Base-by-base conservation (phyloP, 164 flowering plant genomes). In the Euptelea pleiosperma region DNA sequence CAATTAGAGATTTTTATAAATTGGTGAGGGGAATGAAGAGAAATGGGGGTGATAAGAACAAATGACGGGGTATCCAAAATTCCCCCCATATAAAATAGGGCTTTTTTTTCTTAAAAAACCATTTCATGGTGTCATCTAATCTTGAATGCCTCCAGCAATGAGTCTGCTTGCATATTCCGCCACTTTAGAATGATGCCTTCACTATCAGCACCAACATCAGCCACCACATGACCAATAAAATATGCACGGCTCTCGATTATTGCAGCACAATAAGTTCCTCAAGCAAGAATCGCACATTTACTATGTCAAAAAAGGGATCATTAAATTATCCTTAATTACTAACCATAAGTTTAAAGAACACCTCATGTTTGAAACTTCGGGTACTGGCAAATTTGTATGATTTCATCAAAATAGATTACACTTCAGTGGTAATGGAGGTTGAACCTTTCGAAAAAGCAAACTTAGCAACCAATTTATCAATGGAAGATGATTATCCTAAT, bases 131-230 rank as follows among this genome's bases (percentile, higher is more conserved):
- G n/a, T n/a, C n/a, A n/a, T n/a, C n/a, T n/a, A n/a, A n/a, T n/a
- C n/a, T n/a, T n/a, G n/a, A n/a, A n/a, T n/a, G n/a, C n/a, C n/a
- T n/a, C 99, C 97, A 57, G 95, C 82, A 78, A 91, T 84, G 50
- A 91, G 90, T 53, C 71, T 79, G 37, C 82, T 82, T 11, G 99
- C 99, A 78, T 87, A 87, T 59, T 94, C 99, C 46, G 93, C 97
- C 97, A 94, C 91, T 68, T 94, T 96, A 66, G n/a, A n/a, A n/a
- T n/a, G 99, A 94, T 71, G 99, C 99, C 80, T 94, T 97, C 62
- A 94, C 91, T 94, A 66, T 97, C 99, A 77, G 99, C 99, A 65
- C 97, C 99, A 61, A 94, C 99, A 77, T 94, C 99, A 74, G 91
- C 97, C 34, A 94, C 99, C 47, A 94, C 93, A 53, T 93, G 89